phyloP scores from a whole-genome alignment of 2,329 filamentous ascomycete genomes.

The Alternaria sp. region DNA sequence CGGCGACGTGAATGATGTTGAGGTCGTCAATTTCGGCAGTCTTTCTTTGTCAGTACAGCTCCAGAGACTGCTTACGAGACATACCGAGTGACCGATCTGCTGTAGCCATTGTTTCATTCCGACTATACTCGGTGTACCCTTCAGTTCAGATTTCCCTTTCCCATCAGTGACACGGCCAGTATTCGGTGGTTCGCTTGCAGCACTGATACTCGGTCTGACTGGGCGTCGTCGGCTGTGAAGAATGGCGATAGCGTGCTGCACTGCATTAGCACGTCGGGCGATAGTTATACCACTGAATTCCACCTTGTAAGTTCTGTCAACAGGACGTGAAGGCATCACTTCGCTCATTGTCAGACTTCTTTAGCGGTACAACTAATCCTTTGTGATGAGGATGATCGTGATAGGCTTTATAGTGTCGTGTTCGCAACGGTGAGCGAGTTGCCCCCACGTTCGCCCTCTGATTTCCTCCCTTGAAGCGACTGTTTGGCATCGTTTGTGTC shows the following conservation, averaged over 20 bases:
- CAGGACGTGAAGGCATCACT: conserved; percentile 2
- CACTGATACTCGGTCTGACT: not conserved
- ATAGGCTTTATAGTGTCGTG: no score
- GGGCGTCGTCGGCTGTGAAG: conserved; percentile 12
- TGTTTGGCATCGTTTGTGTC: not conserved
- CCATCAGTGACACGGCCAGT: not conserved
- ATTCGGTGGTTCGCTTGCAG: not conserved
- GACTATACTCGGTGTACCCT: conserved; percentile 16
- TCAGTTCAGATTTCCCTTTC: conserved; percentile 9
- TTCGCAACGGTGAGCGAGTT: no score
- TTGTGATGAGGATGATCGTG: no score
- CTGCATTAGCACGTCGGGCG: conserved; percentile 2
- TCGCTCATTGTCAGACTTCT: conserved; percentile 2
- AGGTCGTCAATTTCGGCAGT: conserved; percentile 44
- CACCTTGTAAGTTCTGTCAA: conserved; percentile 15
- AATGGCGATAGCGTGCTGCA: conserved; percentile 10
- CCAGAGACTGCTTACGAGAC: not conserved
- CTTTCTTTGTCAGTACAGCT: conserved; percentile 3
- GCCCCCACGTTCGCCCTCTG: not conserved
- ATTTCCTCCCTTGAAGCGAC: not conserved
- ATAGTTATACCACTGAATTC: not conserved
- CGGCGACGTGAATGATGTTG: conserved; percentile 70
- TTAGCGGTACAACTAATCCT: not conserved
- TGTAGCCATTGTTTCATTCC: conserved; percentile 23
- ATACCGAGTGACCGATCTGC: conserved; percentile 16